phyloP scores from a whole-genome alignment of 257 asterid genomes.

The Henckelia pumila region DNA sequence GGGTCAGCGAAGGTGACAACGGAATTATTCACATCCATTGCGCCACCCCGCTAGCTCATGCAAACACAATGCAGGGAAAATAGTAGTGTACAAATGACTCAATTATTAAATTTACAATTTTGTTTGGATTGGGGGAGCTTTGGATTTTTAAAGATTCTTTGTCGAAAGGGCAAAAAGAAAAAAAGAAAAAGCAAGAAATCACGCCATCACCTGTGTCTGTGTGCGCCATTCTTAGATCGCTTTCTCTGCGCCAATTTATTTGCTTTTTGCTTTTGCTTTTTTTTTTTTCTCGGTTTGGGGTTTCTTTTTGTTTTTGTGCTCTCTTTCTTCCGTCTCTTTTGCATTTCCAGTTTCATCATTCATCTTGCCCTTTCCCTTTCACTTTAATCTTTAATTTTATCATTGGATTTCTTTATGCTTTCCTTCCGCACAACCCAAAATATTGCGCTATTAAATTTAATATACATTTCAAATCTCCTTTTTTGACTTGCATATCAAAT shows the following conservation, averaged over 20 bases:
- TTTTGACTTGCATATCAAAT: background rate
- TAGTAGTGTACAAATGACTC: background rate
- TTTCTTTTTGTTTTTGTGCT: background rate
- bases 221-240: background rate
- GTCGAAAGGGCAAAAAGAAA: background rate
- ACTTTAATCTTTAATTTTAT: background rate
- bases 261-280: background rate
- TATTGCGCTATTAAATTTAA: background rate
- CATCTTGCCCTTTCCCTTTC: background rate
- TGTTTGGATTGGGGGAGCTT: background rate
- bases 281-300: background rate
- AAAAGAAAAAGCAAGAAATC: background rate
- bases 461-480: background rate
- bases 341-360: background rate
- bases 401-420: background rate
- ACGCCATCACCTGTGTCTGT: background rate
- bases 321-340: background rate
- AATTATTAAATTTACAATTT: too few species aligned
- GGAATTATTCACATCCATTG: constrained; percentile 48
- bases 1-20: constrained; percentile 35
- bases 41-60: constrained; percentile 17
- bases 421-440: background rate
- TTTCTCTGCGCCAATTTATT: constrained; percentile 1
- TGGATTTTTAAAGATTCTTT: background rate
- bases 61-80: background rate